Evolutionary conservation across 176 grass and related monocot species (phyloP).

Genomic region (sorghum (Sorghum bicolor)): Sorghum_bicolor_NCBIv3 NC_012874.2:59477001-59477500

Average conservation of each 20-base stretch:
- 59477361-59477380: background rate
- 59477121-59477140: too few species aligned
- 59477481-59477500: too few species aligned
- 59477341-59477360: background rate
- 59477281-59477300: background rate
- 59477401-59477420: slow-evolving; percentile 6
- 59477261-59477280: too few species aligned
- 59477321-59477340: background rate
- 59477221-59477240: background rate
- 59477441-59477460: too few species aligned
- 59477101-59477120: too few species aligned
- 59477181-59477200: background rate
- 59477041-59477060: too few species aligned
- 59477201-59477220: too few species aligned
- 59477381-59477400: background rate
- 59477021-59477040: too few species aligned
- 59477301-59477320: background rate
- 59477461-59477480: too few species aligned
- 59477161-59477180: background rate
- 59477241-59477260: background rate
- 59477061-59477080: too few species aligned
- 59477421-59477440: slow-evolving; percentile 13
- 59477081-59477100: too few species aligned
- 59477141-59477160: background rate
- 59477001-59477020: too few species aligned